Evolutionary conservation across 106 monocot species (phyloP).

Genomic region (Phalaenopsis equestris): DNA sequence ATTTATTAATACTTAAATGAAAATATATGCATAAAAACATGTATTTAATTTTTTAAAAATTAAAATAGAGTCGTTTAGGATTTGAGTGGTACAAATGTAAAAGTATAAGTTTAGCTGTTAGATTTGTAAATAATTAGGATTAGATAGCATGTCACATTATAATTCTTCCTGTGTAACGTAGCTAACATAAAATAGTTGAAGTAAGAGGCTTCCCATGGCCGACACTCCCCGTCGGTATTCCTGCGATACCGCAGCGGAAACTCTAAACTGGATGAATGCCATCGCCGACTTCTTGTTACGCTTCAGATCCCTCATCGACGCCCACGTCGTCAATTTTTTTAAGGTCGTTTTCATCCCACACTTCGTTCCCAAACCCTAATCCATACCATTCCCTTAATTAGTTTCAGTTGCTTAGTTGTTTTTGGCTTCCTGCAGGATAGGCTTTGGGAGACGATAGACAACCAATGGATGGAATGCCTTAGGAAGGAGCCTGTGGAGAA

Average conservation of each 20-base stretch:
- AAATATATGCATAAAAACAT: no score
- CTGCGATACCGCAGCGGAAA: constrained; percentile 42
- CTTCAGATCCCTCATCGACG: constrained; percentile 51
- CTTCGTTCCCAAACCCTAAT: background rate
- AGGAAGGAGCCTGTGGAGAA: constrained; percentile 46
- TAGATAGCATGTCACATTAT: no score
- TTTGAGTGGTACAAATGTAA: no score
- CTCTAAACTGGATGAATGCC: constrained; percentile 79
- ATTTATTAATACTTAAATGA: no score
- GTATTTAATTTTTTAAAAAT: no score
- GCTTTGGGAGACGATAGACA: constrained; percentile 68
- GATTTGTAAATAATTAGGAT: no score
- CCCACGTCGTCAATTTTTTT: constrained; percentile 98
- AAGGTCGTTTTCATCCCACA: constrained; percentile 28
- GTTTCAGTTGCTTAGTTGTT: background rate
- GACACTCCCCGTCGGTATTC: constrained; percentile 21
- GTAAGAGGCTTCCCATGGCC: constrained; percentile 6
- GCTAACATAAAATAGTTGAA: no score
- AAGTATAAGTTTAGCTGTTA: no score
- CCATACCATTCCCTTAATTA: background rate
- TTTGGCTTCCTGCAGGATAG: constrained; percentile 38
- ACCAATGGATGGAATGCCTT: constrained; percentile 83
- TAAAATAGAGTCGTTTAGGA: no score
- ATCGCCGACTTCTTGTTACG: constrained; percentile 52
- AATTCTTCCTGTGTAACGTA: no score